phyloP scores from a whole-genome alignment of 805 yeast species.

The Metschnikowia matae region DNA sequence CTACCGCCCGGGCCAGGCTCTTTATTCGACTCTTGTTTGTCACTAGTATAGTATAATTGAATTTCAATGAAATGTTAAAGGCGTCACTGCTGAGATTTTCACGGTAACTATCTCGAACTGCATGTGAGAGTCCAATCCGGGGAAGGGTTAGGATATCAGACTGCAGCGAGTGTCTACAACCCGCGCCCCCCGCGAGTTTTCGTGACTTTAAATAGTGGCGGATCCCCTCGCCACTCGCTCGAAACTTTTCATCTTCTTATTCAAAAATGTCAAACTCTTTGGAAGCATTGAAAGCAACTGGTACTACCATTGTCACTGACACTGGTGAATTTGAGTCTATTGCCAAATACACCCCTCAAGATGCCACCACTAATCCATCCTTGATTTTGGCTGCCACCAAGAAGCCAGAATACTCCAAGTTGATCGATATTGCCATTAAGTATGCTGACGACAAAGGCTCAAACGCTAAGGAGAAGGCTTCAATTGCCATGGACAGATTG shows the following conservation, averaged over 20 bases:
- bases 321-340: constrained; percentile 98
- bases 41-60: neutral
- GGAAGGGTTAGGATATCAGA: neutral
- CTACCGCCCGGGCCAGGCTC: neutral
- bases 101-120: neutral
- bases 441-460: constrained; percentile 70
- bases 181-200: constrained; percentile 7
- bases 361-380: constrained; percentile 98
- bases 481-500: constrained; percentile 82
- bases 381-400: constrained; percentile 93
- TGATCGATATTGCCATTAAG: constrained; percentile 87
- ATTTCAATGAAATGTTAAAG: neutral
- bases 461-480: constrained; percentile 63
- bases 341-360: constrained; percentile 98
- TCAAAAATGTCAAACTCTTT: constrained; percentile 54
- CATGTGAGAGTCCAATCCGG: neutral
- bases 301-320: constrained; percentile 96
- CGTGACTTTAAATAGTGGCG: constrained; percentile 1
- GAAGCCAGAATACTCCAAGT: constrained; percentile 81
- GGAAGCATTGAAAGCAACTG: constrained; percentile 90
- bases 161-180: constrained; percentile 13
- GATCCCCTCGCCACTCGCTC: constrained; percentile 4
- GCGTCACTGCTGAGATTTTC: neutral
- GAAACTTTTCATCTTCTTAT: neutral
- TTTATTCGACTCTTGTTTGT: neutral